Evolutionary conservation across 2,329 filamentous ascomycete genomes (phyloP).

Genomic region (Hypoxylon sp.): DNA sequence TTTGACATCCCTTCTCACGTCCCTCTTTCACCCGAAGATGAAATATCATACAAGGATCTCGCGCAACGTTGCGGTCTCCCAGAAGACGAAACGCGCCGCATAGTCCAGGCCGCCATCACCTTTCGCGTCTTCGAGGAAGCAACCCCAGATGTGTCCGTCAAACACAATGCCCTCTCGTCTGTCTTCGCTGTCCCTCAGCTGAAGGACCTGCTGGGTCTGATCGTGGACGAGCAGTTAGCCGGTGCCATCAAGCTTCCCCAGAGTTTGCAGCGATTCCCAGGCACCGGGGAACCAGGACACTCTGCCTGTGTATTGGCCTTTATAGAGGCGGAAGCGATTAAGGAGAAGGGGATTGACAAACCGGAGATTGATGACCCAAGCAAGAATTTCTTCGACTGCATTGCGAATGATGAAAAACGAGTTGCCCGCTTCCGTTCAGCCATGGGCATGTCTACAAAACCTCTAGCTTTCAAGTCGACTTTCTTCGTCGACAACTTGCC

Average conservation of each 20-base stretch:
- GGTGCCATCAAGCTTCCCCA: slow-evolving; percentile 41
- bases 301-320: slow-evolving; percentile 42
- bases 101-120: slow-evolving; percentile 46
- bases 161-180: slow-evolving; percentile 46
- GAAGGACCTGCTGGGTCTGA: slow-evolving; percentile 39
- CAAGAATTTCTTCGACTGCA: slow-evolving; percentile 46
- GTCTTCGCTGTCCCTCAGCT: slow-evolving; percentile 36
- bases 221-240: slow-evolving; percentile 42
- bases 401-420: slow-evolving; percentile 44
- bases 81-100: slow-evolving; percentile 44
- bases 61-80: slow-evolving; percentile 40
- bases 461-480: slow-evolving; percentile 37
- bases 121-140: slow-evolving; percentile 50
- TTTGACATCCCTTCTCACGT: slow-evolving; percentile 46
- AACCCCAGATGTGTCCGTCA: slow-evolving; percentile 40
- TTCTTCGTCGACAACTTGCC: slow-evolving; percentile 48
- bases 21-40: slow-evolving; percentile 31
- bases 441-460: slow-evolving; percentile 45
- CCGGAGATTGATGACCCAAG: slow-evolving; percentile 38
- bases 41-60: slow-evolving; percentile 41
- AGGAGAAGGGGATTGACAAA: slow-evolving; percentile 18
- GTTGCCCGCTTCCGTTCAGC: slow-evolving; percentile 46
- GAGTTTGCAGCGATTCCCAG: slow-evolving; percentile 44
- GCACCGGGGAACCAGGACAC: slow-evolving; percentile 48
- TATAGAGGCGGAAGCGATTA: slow-evolving; percentile 24